A percentile compares a stretch with the other conserved stretches of the same genome.
Evolutionary conservation across 768 basidiomycete genomes (phyloP).

Genomic region (Suillus alpinus): DNA sequence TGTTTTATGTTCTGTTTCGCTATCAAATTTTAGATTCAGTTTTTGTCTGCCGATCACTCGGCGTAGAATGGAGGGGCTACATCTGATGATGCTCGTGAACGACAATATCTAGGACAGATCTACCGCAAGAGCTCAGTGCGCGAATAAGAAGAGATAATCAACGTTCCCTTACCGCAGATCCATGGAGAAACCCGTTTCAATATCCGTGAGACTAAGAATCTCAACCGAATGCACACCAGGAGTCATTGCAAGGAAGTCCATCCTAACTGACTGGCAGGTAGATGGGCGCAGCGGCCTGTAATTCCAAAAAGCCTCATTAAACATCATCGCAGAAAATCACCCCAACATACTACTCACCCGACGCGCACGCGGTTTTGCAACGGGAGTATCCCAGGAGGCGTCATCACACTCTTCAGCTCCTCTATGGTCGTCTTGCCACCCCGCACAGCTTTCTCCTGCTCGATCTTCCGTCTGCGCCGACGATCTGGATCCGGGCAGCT

Average conservation of each 20-base stretch:
- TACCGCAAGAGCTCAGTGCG: conserved; percentile 23
- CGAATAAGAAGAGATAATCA: not conserved
- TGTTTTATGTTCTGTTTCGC: not conserved
- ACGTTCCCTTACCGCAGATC: conserved; percentile 63
- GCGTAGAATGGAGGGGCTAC: not conserved
- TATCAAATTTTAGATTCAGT: not conserved
- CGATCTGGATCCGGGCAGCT: conserved; percentile 58
- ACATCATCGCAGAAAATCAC: conserved; percentile 3
- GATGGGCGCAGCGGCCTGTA: conserved; percentile 72
- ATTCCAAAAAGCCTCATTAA: not conserved
- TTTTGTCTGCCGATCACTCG: not conserved
- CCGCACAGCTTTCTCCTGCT: conserved; percentile 21
- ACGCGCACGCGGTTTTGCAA: conserved; percentile 76
- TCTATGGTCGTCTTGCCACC: conserved; percentile 18
- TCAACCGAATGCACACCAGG: conserved; percentile 80
- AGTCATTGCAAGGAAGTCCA: conserved; percentile 79
- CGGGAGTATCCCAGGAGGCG: conserved; percentile 62
- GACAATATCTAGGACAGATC: conserved; percentile 74
- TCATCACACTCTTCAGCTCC: conserved; percentile 29
- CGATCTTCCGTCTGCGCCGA: conserved; percentile 38
- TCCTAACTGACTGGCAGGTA: conserved; percentile 82
- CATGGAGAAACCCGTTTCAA: conserved; percentile 69
- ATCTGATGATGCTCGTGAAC: conserved; percentile 53
- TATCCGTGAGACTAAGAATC: conserved; percentile 67
- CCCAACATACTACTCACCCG: conserved; percentile 51